Evolutionary conservation across 192 early-diverging fungal genomes (phyloP), one percentile per base, ranked within the genome.

Genomic region (Backusella liffmaniae): DNA sequence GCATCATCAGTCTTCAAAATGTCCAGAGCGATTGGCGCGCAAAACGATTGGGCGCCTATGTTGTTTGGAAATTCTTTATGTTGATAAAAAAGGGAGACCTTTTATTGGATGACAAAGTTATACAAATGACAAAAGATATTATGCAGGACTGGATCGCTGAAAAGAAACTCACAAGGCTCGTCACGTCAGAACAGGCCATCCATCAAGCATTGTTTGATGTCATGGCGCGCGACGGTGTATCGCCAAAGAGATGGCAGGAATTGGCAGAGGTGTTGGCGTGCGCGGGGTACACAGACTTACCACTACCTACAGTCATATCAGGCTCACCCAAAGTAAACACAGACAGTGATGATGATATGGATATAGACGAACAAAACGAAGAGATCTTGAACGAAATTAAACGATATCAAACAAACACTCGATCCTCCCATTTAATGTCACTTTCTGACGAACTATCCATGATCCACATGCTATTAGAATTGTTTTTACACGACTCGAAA

Each of bases 21-120:
- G 77, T 79, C 8, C 73, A 79, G 42, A 42, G 77, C n/a, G 77
- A 79, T 41, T 79, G 77, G 77, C 32, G 77, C 18, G 23, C 74
- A 3, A 67, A 70, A 18, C 41, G 67, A n/a, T 21, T 79, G 21
- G 39, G 72, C 6, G 67, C 49, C 4, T 16, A 46, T 42, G 18
- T 79, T 21, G 77, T 74, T 0, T 79, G 67, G 72, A 30, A 70
- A 3, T 46, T 34, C 3, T 39, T 79, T 10, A 39, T 41, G 6
- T 35, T 46, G 21, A 13, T 71, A 6, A 71, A 51, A 62, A 26
- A 70, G 4, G n/a, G 34, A 42, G 29, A 10, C 1, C 21, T 32
- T 44, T 12, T 35, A 42, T 36, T 29, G 9, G 39, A 62, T n/a
- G 15, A 23, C 29, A 76, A 23, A 32, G 36, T 73, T 68, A 42